Evolutionary conservation across 2,329 filamentous ascomycete species (phyloP).

Genomic region (Ophiostoma sp.): DNA sequence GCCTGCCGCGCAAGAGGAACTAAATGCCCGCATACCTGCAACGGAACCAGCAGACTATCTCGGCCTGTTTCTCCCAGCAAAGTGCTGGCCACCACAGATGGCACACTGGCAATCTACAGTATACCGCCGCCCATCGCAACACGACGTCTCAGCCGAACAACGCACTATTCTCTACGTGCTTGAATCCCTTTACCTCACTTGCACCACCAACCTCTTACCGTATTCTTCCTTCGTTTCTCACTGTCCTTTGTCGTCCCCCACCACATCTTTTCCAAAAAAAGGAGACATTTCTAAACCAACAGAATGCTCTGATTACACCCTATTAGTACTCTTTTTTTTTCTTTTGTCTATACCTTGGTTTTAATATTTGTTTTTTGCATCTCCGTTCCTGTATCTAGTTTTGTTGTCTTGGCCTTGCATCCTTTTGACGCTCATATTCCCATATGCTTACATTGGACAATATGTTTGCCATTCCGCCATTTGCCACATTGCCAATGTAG

Average conservation of each 20-base stretch:
- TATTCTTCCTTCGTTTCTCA: conserved; percentile 4
- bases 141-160: too few relatives aligned
- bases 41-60: too few relatives aligned
- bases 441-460: not conserved
- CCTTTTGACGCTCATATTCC: not conserved
- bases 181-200: not conserved
- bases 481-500: not conserved
- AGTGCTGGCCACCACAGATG: too few relatives aligned
- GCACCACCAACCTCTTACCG: not conserved
- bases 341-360: conserved; percentile 8
- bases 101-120: too few relatives aligned
- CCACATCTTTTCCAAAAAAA: not conserved
- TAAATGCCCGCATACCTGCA: conserved; percentile 31
- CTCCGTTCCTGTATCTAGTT: not conserved
- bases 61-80: too few relatives aligned
- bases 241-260: not conserved
- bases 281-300: not conserved
- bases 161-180: not conserved
- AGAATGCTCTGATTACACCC: conserved; percentile 7
- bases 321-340: conserved; percentile 12
- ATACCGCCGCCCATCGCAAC: not conserved
- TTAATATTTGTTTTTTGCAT: conserved; percentile 1
- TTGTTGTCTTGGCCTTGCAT: conserved; percentile 1
- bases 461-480: not conserved
- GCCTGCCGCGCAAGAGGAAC: conserved; percentile 45